phyloP scores from a whole-genome alignment of 2,329 filamentous ascomycete species.

The Cladophialophora immunda region DNA sequence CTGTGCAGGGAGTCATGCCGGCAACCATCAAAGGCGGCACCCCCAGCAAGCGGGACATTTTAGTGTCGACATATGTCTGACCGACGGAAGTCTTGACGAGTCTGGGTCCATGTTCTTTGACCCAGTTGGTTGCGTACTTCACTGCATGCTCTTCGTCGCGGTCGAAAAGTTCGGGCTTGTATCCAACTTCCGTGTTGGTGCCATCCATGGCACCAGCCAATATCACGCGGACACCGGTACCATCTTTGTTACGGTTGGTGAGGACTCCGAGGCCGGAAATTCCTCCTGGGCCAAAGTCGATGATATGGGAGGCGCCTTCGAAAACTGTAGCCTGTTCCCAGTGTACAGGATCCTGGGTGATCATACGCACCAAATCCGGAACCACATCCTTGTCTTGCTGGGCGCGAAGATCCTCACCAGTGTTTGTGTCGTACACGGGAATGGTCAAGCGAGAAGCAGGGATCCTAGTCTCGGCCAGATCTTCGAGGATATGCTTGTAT shows the following conservation, averaged over 20 bases:
- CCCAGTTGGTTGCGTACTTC: slow-evolving; percentile 96
- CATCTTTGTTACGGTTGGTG: slow-evolving; percentile 99
- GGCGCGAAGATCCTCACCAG: slow-evolving; percentile 81
- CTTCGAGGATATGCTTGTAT: slow-evolving; percentile 81
- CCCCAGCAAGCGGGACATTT: slow-evolving; percentile 88
- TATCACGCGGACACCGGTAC: slow-evolving; percentile 95
- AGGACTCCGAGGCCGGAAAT: slow-evolving; percentile 95
- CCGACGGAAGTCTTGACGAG: slow-evolving; percentile 89
- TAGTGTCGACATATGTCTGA: slow-evolving; percentile 92
- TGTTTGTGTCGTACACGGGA: slow-evolving; percentile 89
- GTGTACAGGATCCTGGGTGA: slow-evolving; percentile 91
- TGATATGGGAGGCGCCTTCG: slow-evolving; percentile 86
- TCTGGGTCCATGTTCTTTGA: slow-evolving; percentile 94
- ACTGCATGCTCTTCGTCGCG: slow-evolving; percentile 94
- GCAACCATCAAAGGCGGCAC: slow-evolving; percentile 88
- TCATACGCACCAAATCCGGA: slow-evolving; percentile 86
- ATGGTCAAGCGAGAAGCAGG: slow-evolving; percentile 77
- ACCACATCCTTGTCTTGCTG: slow-evolving; percentile 80
- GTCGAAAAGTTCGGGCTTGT: slow-evolving; percentile 97
- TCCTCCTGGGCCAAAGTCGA: slow-evolving; percentile 96
- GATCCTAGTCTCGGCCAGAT: slow-evolving; percentile 83
- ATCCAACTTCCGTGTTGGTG: slow-evolving; percentile 88
- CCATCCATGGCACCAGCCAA: slow-evolving; percentile 93
- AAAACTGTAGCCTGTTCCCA: slow-evolving; percentile 97
- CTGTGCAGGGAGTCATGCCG: slow-evolving; percentile 91